Base-by-base conservation (phyloP, 805 yeast species). In the Tanozyma kutaoensis region DNA sequence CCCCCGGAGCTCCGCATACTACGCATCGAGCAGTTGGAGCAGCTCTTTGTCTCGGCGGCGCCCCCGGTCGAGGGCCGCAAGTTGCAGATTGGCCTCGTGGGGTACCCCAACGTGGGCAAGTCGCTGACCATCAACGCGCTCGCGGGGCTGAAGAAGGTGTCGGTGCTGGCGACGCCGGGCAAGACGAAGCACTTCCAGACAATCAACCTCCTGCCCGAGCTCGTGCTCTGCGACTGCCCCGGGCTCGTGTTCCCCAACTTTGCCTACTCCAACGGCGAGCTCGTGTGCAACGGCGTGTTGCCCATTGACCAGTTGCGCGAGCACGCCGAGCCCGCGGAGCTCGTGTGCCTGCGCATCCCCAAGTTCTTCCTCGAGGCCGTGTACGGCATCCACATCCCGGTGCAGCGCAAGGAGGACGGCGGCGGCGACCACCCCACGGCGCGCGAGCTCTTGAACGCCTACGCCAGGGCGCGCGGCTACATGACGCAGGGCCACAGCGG, bases 171-270 rank as follows among this genome's bases (percentile, higher is more conserved):
- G 1, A 91, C 98, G 1, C 99, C 99, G 10, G 99, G 99, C 60
- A 91, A 91, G 50, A 91, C 99, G 10, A 91, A 91, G 51, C 99
- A 91, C 64, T 91, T 91, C 66, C 99, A 91, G 61, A 91, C 99
- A 1, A 86, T 91, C 35, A 70, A 72, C 46, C 65, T 91, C 24
- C 72, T 95, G 1, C 80, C 78, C 28, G 66, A 77, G 20, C 91
- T 91, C 2, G 66, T 85, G 39, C 62, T 91, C 28, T 91, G 97
- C 56, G 99, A 91, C 65, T 91, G 99, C 63, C 99, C 99, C 2
- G 99, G 99, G 68, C 65, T 91, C 35, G 99, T 91, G 12, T 91
- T 91, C 62, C 98, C 99, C 14, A 91, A 88, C 45, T 91, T 91
- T 49, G 97, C 97, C 5, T 81, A 80, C 48, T 81, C 95, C 14